Base-by-base conservation (phyloP, 2,329 filamentous ascomycete genomes). In the Diaporthe sp. region DNA sequence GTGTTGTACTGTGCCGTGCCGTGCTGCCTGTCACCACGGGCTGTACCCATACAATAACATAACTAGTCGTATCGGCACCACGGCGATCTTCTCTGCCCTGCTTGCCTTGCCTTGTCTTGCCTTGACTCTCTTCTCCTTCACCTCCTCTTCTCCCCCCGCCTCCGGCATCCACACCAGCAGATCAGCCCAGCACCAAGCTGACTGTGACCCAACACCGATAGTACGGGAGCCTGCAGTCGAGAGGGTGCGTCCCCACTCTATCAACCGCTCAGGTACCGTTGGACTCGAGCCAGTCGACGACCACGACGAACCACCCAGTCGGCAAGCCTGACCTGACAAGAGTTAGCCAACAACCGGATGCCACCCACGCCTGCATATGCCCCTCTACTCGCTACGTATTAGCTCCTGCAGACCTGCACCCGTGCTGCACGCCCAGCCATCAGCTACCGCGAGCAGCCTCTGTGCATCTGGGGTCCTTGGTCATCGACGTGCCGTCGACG, bases 401-500 rank as follows among this genome's bases (percentile, higher is more conserved):
- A 71, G 68, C 68, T 60, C 68, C 58, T 70, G 15, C 55, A 55
- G 17, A 25, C 44, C 44, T 63, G 65, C 55, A 49, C 67, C n/a
- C 65, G 51, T 61, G 55, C 73, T 71, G 49, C 63, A 70, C 42
- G 31, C 42, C 72, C 72, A 70, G 53, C 72, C 73, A 61, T 57
- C 63, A 39, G 51, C 42, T 49, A 51, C 65, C 53, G 20, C 63
- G 34, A 53, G 55, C n/a, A 53, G 53, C 42, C 61, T 65, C 63
- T 68, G 51, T 39, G 31, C 39, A 31, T 47, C 39, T 31, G 63
- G 63, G 63, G 47, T 42, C 47, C 34, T 70, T 70, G 61, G 60
- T 74, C 60, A 60, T 70, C 72, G n/a, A 74, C 61, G 39, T 34
- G 22, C 58, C 17, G 39, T 58, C 73, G 67, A 75, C 73, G 73